Conservation (phyloP, 2,329 filamentous ascomycete species). For the Septoria linicola region DNA sequence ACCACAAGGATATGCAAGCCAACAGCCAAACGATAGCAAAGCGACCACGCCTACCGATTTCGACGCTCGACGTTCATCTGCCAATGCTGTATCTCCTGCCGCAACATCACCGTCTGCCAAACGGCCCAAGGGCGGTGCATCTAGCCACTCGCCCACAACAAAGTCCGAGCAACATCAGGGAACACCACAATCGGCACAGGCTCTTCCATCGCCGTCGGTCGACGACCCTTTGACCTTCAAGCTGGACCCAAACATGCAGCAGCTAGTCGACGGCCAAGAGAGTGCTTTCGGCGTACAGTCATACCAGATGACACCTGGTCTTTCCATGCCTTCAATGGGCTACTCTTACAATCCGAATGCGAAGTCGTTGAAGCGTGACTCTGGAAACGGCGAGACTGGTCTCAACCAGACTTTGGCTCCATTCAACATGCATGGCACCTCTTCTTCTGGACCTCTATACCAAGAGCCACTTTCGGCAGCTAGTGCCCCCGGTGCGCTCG, state of each 20-base stretch:
- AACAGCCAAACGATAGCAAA: constrained; percentile 32
- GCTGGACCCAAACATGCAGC: constrained; percentile 55
- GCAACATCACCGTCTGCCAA: constrained; percentile 16
- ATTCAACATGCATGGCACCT: constrained; percentile 15
- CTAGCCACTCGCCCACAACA: constrained; percentile 22
- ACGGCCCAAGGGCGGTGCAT: constrained; percentile 15
- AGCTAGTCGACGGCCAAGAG: constrained; percentile 47
- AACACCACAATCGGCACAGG: not conserved
- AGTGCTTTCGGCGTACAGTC: constrained; percentile 14
- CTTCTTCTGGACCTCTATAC: not conserved
- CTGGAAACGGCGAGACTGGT: constrained; percentile 9
- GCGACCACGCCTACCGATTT: constrained; percentile 14
- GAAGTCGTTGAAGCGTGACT: constrained; percentile 30
- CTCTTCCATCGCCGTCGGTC: constrained; percentile 1
- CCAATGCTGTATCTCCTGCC: constrained; percentile 7
- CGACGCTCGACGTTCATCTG: constrained; percentile 15
- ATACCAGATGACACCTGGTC: constrained; percentile 20
- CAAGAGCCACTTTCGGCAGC: constrained; percentile 22
- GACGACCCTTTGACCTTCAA: constrained; percentile 44
- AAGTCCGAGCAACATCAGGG: constrained; percentile 14
- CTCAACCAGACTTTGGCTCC: constrained; percentile 24
- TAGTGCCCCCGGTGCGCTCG: constrained; percentile 20
- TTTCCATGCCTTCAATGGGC: constrained; percentile 23
- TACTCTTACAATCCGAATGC: constrained; percentile 29
- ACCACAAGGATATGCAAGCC: constrained; percentile 38